Conservation (phyloP, 2,329 filamentous ascomycete genomes). For the Bipolaris cookei region DNA sequence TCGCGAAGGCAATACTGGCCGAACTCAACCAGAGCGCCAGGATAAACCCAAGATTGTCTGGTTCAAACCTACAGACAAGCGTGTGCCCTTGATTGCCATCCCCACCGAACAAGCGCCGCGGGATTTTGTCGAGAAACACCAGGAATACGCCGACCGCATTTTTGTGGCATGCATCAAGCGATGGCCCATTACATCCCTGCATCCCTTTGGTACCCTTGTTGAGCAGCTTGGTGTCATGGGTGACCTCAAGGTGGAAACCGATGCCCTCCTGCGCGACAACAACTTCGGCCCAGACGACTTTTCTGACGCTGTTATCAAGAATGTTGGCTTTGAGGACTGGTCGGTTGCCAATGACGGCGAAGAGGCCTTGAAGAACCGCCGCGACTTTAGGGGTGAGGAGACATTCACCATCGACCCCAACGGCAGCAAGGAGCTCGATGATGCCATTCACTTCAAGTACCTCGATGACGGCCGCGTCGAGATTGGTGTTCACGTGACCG, state of each 20-base stretch:
- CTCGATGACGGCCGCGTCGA: slow-evolving; percentile 85
- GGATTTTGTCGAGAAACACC: slow-evolving; percentile 98
- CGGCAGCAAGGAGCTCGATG: slow-evolving; percentile 84
- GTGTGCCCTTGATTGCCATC: slow-evolving; percentile 96
- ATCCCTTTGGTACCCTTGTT: slow-evolving; percentile 96
- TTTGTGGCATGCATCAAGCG: slow-evolving; percentile 99
- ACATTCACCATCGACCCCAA: slow-evolving; percentile 93
- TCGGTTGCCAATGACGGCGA: slow-evolving; percentile 83
- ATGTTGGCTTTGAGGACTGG: slow-evolving; percentile 92
- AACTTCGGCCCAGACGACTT: slow-evolving; percentile 98
- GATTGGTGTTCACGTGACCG: slow-evolving; percentile 92
- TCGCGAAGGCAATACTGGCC: slow-evolving; percentile 77
- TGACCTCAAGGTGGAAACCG: slow-evolving; percentile 95
- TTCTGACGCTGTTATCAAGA: slow-evolving; percentile 92
- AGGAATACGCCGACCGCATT: slow-evolving; percentile 96
- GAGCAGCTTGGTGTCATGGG: slow-evolving; percentile 98
- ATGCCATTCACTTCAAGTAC: slow-evolving; percentile 90
- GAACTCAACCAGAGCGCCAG: slow-evolving; percentile 80
- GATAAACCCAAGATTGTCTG: slow-evolving; percentile 99
- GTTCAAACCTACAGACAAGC: slow-evolving; percentile 99
- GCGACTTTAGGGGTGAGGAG: slow-evolving; percentile 87
- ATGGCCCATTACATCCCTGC: slow-evolving; percentile 99
- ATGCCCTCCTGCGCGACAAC: slow-evolving; percentile 95
- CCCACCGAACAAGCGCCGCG: slow-evolving; percentile 96
- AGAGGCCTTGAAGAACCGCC: slow-evolving; percentile 72